Percentiles rank a stretch among this genome's conserved stretches.
Evolutionary conservation across 2,329 filamentous ascomycete species (phyloP).

Genomic region (Scedosporium aurantiacum): DNA sequence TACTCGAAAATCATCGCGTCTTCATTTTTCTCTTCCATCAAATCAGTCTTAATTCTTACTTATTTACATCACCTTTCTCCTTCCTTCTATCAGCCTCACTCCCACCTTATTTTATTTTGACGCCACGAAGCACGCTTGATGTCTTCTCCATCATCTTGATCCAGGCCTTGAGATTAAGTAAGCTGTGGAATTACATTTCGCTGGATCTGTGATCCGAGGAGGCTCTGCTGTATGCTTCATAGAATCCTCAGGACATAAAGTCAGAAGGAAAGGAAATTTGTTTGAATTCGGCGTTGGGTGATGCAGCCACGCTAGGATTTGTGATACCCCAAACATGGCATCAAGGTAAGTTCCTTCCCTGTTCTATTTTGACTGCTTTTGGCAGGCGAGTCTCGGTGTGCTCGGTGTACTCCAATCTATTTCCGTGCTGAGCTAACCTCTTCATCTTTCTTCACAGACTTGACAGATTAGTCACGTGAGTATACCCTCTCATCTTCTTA

Average conservation of each 20-base stretch:
- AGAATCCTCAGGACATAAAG: background rate
- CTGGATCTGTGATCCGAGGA: background rate
- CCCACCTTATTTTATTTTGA: background rate
- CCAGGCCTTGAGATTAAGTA: background rate
- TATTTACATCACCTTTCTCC: background rate
- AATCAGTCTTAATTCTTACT: background rate
- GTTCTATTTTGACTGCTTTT: background rate
- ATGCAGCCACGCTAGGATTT: background rate
- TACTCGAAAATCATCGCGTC: background rate
- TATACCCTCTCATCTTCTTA: slow-evolving; percentile 17
- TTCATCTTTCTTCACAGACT: slow-evolving; percentile 40
- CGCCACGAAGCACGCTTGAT: background rate
- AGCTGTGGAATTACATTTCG: background rate
- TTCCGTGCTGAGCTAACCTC: background rate
- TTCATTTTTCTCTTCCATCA: background rate
- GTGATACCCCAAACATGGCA: slow-evolving; percentile 37
- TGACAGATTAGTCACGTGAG: slow-evolving; percentile 79
- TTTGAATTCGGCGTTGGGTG: background rate
- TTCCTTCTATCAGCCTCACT: background rate
- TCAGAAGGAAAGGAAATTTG: background rate
- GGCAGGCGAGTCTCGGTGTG: background rate
- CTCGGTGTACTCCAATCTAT: background rate
- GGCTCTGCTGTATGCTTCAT: background rate
- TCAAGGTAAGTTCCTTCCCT: slow-evolving; percentile 33
- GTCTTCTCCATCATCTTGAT: background rate